Evolutionary conservation across 306 rosid genomes (phyloP), one percentile per base, ranked within the genome.

Genomic region (Quercus alba): DNA sequence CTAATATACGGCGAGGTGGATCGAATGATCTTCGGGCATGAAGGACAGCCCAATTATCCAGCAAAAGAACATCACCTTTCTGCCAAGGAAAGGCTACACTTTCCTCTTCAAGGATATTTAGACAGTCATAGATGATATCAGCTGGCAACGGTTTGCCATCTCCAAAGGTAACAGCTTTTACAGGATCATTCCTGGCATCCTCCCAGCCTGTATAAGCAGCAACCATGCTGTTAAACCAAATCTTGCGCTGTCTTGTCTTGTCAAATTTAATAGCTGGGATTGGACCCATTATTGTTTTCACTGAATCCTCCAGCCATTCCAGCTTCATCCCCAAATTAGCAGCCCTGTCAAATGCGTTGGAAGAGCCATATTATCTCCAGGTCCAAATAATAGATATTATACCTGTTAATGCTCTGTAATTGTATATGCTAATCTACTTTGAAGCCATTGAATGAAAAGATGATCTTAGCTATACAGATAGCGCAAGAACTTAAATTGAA

Each of bases 141-240:
- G n/a, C n/a, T n/a, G n/a, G n/a, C n/a, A n/a, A n/a, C n/a, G n/a
- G n/a, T n/a, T n/a, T n/a, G n/a, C n/a, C n/a, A n/a, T n/a, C n/a
- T n/a, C n/a, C n/a, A n/a, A n/a, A n/a, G n/a, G n/a, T n/a, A n/a
- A n/a, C n/a, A n/a, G n/a, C n/a, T n/a, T n/a, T n/a, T n/a, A n/a
- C n/a, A n/a, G n/a, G n/a, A n/a, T n/a, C n/a, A n/a, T n/a, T n/a
- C n/a, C n/a, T n/a, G n/a, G n/a, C n/a, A n/a, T n/a, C n/a, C n/a
- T 31, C 35, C 91, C 89, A 89, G 2, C 88, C 87, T 5, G 87
- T 91, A 68, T 92, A 91, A 20, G 98, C 97, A 15, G 95, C 97
- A 46, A 88, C 97, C 97, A 94, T 92, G 86, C 95, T 92, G 28
- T 94, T 94, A 79, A 94, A 89, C 98, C 97, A 95, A 51, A 89